Base-by-base conservation (phyloP, 805 yeast species). In the Blastobotrys mokoenaii region DNA sequence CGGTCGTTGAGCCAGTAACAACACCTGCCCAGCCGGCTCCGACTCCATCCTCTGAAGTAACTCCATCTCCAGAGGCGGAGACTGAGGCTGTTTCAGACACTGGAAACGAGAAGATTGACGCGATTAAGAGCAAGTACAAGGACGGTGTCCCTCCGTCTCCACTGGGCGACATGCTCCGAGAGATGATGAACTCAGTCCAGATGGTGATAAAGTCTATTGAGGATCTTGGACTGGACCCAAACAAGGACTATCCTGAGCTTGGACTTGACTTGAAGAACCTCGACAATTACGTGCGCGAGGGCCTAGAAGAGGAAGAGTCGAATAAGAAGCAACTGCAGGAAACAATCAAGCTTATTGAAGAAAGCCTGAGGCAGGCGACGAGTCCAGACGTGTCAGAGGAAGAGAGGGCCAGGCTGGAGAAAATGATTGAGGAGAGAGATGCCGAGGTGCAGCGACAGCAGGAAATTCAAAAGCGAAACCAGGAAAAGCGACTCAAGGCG, bases 201-300 rank as follows among this genome's bases (percentile, higher is more conserved):
- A 27, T 35, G 18, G 40, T 51, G 30, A 46, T 52, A 9, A 49
- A 48, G 29, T 49, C 50, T 47, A 41, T 56, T n/a, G 59, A 57
- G 40, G 44, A 41, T 4, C 49, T 48, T 17, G 41, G 42, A 7
- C 17, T 43, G 15, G 36, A 43, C 17, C 44, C 44, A 9, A 8
- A 8, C 16, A 32, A 16, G 32, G 38, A 41, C 17, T 20, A 17
- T 11, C 37, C 17, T 11, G 16, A 41, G 12, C 25, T 32, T 17
- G 44, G 44, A 11, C 20, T 41, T 31, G 38, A 41, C 29, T 10
- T n/a, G n/a, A 14, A n/a, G 16, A 38, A 38, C 11, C 29, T 38
- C 6, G 40, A 38, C 7, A 4, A 20, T 4, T 38, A 20, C 10
- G 18, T 38, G 22, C 14, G 11, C 4, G 40, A 14, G 3, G 40